phyloP scores from a whole-genome alignment of 257 asterid genomes.

The Salvia hispanica region DNA sequence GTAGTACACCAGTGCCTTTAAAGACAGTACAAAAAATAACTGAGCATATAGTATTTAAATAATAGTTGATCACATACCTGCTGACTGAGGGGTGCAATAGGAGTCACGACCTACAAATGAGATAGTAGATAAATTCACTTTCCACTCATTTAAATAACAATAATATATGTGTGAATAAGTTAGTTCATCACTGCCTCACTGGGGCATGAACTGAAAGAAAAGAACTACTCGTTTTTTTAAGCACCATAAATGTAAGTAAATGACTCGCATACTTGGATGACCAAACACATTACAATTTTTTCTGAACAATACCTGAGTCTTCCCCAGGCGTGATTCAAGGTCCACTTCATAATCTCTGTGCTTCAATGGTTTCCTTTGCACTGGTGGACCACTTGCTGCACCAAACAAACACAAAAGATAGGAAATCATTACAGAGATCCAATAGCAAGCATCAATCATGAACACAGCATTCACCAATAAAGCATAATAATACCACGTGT shows the following conservation, averaged over 20 bases:
- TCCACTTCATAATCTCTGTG: constrained; percentile 97
- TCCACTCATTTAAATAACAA: background rate
- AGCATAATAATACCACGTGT: constrained; percentile 14
- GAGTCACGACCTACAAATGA: constrained; percentile 92
- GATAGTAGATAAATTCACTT: constrained; percentile 20
- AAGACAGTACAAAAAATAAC: background rate
- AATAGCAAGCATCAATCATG: constrained; percentile 18
- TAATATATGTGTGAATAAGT: background rate
- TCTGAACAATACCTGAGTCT: constrained; percentile 73
- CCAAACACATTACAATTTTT: background rate
- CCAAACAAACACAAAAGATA: constrained; percentile 21
- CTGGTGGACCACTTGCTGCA: constrained; percentile 89
- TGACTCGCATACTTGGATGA: background rate
- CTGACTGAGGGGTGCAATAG: constrained; percentile 96
- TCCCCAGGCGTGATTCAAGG: constrained; percentile 96
- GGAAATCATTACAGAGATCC: constrained; percentile 11
- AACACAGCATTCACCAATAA: constrained; percentile 13
- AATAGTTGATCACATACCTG: constrained; percentile 60
- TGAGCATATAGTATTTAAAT: no score
- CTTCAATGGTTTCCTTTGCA: constrained; percentile 95
- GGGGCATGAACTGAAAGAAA: background rate
- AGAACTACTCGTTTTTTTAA: no score
- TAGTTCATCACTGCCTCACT: no score
- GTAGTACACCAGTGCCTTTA: background rate
- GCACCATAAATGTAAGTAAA: constrained; percentile 5